Percentiles rank a stretch among this genome's conserved stretches.
phyloP scores from a whole-genome alignment of 2,329 filamentous ascomycete genomes.

The Diplodia sapinea region DNA sequence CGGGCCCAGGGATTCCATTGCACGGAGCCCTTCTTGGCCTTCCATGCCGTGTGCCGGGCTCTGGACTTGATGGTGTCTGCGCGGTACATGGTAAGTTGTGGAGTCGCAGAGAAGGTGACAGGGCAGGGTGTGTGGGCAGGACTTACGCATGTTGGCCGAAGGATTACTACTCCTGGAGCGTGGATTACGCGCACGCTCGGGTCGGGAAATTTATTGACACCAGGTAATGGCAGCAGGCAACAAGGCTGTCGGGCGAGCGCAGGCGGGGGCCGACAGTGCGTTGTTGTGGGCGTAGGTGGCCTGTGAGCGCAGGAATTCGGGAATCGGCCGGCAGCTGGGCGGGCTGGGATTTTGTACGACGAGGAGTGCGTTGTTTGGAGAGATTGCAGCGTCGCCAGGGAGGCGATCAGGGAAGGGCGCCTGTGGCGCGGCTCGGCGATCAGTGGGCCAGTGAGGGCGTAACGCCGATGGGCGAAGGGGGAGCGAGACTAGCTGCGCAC shows the following conservation, averaged over 20 bases:
- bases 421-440: slow-evolving; percentile 20
- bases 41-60: slow-evolving; percentile 46
- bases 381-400: slow-evolving; percentile 21
- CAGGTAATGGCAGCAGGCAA: background rate
- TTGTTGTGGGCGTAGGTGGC: slow-evolving; percentile 22
- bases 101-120: background rate
- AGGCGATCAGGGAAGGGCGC: slow-evolving; percentile 15
- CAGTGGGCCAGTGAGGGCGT: slow-evolving; percentile 7
- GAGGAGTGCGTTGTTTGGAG: background rate
- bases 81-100: slow-evolving; percentile 29
- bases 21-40: slow-evolving; percentile 40
- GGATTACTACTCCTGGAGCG: slow-evolving; percentile 13
- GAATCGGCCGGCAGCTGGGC: slow-evolving; percentile 6
- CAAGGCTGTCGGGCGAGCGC: background rate
- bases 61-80: slow-evolving; percentile 46
- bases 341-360: slow-evolving; percentile 17
- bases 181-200: slow-evolving; percentile 13
- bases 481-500: slow-evolving; percentile 7
- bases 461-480: slow-evolving; percentile 5
- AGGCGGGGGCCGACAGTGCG: slow-evolving; percentile 25
- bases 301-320: slow-evolving; percentile 23
- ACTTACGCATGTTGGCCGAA: slow-evolving; percentile 27
- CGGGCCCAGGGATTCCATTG: slow-evolving; percentile 34
- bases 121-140: background rate
- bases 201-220: slow-evolving; percentile 16